Evolutionary conservation across 805 yeast species (phyloP), one percentile per base, ranked within the genome.

Genomic region (Yarrowia sp.): DNA sequence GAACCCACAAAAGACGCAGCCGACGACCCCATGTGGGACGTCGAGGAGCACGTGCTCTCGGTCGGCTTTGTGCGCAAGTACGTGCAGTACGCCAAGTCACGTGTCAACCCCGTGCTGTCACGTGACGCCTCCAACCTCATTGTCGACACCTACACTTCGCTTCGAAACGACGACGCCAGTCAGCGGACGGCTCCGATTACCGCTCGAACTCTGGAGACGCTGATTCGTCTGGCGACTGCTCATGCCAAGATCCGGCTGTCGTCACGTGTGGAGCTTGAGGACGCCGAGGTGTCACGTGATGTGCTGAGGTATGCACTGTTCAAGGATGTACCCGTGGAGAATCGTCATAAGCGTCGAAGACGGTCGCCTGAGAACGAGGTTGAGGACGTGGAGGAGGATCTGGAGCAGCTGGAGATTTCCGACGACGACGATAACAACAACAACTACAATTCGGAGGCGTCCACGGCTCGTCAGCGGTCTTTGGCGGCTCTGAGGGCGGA

Each of bases 201-300:
- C 1, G 97, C 98, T n/a, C 90, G 99, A 87, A 95, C 98, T 5
- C 82, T 94, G 73, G 99, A 94, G 79, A 94, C 99, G 0, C 82
- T 94, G 72, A 94, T 94, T 77, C 97, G 99, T 83, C 82, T 94
- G 70, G 84, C 98, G 0, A 91, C 98, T 0, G 98, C 99, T 0
- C 98, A 95, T 79, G 98, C 98, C 11, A 94, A 95, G 78, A 91
- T 94, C n/a, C 85, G 98, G 73, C 82, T 95, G 69, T 89, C 97
- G 26, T 86, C 85, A 73, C 83, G 85, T 1, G 89, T 95, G 16
- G 91, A 88, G 41, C 83, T 84, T 22, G 83, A 83, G 71, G 99
- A 95, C 78, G 97, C 97, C 1, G 80, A 82, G 71, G 89, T 90
- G 46, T 99, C 99, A 5, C 94, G 91, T 73, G 89, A 89, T 73